Evolutionary conservation across 257 asterid species (phyloP), one percentile per base, ranked within the genome.

Genomic region (Salvia splendens): DNA sequence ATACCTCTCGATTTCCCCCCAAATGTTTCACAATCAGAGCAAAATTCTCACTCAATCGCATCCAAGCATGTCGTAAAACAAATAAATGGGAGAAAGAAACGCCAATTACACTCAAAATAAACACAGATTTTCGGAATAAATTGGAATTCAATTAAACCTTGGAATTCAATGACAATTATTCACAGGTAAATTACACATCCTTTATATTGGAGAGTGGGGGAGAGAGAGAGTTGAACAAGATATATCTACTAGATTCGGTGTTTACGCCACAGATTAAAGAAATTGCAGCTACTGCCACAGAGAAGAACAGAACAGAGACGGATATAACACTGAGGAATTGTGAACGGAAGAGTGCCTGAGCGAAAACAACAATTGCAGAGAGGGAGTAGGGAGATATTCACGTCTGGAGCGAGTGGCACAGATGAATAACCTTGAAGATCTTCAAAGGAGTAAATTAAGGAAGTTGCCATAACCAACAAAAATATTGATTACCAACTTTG

Each of bases 151-250:
- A n/a, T n/a, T n/a, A n/a, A n/a, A n/a, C n/a, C n/a, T n/a, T n/a
- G n/a, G n/a, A n/a, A n/a, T n/a, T 53, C 45, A 75, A 79, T 68
- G 16, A 48, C 41, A 33, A 5, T 2, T 30, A 28, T 53, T 12
- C 15, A 28, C 36, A 51, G 6, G 57, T 17, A n/a, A 38, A 12
- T n/a, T 47, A 12, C 32, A 5, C 54, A 14, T 32, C 9, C 7
- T 48, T n/a, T 65, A 12, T 35, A 30, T 9, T 50, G 10, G 54
- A 38, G 67, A 36, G n/a, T n/a, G n/a, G 1, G 38, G 8, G 64
- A 36, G 61, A 10, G 78, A 66, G 42, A 24, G 70, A 12, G 57
- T 47, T 79, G 50, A 70, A 74, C 79, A 78, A 80, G 80, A 83
- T 68, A 55, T 63, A 70, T 75, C 62, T 11, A 50, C 65, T 78